These are phyloP conservation scores for Simmondsia chinensis DNA, from an alignment of 148 eudicot genomes.

Conservation along the genomic window DNA sequence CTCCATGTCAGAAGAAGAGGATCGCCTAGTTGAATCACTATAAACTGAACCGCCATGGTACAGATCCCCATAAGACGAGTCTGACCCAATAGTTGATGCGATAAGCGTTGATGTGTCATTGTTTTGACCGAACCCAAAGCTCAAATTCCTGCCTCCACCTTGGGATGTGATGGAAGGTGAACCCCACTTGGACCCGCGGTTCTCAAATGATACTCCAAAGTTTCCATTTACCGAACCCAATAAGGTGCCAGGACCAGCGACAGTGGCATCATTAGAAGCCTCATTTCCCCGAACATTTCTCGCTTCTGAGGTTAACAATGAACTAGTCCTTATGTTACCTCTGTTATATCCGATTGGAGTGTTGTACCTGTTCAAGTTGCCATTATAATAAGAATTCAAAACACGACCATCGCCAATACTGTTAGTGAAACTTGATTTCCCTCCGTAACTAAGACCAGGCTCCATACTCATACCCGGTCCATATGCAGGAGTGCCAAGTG, in stretches of 20 bases:
- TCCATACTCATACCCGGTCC: conserved; percentile 59
- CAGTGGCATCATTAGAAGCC: conserved; percentile 30
- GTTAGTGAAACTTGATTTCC: too few relatives aligned
- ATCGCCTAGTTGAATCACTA: conserved; percentile 60
- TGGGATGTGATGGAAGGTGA: conserved; percentile 28
- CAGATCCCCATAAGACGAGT: conserved; percentile 51
- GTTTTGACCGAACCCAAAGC: conserved; percentile 40
- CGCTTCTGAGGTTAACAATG: conserved; percentile 32
- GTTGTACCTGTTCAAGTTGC: conserved; percentile 42
- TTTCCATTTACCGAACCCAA: conserved; percentile 51
- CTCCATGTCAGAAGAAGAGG: conserved; percentile 57
- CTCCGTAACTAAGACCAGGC: conserved; percentile 42
- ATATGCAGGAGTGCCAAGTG: conserved; percentile 46
- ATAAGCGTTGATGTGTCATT: conserved; percentile 39
- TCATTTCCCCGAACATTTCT: conserved; percentile 59
- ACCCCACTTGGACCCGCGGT: conserved; percentile 51
- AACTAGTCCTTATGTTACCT: conserved; percentile 30
- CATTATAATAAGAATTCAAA: conserved; percentile 48
- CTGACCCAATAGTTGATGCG: conserved; percentile 38
- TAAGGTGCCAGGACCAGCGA: conserved; percentile 24
- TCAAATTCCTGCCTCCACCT: conserved; percentile 36
- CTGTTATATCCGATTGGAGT: conserved; percentile 35
- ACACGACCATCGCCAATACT: too few relatives aligned
- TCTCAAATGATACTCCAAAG: conserved; percentile 46
- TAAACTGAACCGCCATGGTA: conserved; percentile 38